These are phyloP conservation scores for Euclidium syriacum DNA, from an alignment of 345 rosid genomes.

Conservation along the genomic window DNA sequence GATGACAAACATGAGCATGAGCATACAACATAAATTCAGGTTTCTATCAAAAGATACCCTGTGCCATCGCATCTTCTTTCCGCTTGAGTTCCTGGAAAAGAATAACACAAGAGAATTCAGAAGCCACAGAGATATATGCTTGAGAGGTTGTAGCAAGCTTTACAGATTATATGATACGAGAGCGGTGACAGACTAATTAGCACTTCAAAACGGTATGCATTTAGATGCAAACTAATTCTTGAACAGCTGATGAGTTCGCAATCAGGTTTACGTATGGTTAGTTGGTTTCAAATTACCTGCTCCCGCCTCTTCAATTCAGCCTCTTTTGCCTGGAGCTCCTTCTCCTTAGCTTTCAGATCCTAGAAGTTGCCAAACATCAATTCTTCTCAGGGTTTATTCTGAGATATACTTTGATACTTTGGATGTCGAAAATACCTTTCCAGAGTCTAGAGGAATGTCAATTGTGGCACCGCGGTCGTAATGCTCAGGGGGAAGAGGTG, in stretches of 20 bases:
- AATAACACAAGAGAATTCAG: not conserved
- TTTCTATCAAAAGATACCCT: constrained; percentile 34
- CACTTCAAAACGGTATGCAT: not conserved
- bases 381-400: not conserved
- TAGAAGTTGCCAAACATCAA: constrained; percentile 22
- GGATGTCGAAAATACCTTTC: constrained; percentile 44
- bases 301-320: constrained; percentile 77
- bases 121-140: not conserved
- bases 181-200: not conserved
- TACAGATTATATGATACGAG: not conserved
- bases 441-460: constrained; percentile 79
- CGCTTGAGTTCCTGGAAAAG: constrained; percentile 73
- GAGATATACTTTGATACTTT: not conserved
- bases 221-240: not conserved
- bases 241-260: not conserved
- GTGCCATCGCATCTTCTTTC: constrained; percentile 78
- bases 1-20: constrained; percentile 14
- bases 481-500: constrained; percentile 89
- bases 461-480: constrained; percentile 81
- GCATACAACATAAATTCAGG: constrained; percentile 5
- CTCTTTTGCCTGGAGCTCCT: constrained; percentile 90
- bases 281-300: constrained; percentile 46
- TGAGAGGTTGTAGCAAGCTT: not conserved
- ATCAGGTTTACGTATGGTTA: not conserved
- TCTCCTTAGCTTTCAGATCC: constrained; percentile 85